phyloP scores from a whole-genome alignment of 495 filamentous ascomycete genomes.

The Penicillium canescens region DNA sequence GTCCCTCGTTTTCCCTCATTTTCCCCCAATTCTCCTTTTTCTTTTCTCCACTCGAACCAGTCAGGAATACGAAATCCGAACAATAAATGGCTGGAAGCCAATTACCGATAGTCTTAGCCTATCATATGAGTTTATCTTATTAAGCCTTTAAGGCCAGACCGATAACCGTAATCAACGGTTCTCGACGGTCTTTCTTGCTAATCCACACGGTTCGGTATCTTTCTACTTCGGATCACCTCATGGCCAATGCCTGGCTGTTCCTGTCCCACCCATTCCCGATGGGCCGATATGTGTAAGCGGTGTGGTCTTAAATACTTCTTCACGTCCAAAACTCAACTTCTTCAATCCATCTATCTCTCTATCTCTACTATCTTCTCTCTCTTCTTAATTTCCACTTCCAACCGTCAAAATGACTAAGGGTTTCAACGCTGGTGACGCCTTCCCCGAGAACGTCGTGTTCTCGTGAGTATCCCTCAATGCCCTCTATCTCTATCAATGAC shows the following conservation, averaged over 20 bases:
- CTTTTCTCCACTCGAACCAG: too few species aligned
- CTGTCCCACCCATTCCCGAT: conserved; percentile 26
- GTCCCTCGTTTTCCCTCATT: neutral
- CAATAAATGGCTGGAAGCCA: neutral
- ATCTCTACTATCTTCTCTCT: conserved; percentile 6
- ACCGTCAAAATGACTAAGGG: conserved; percentile 38
- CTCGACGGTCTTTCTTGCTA: conserved; percentile 44
- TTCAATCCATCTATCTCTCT: conserved; percentile 9
- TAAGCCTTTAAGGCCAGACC: neutral
- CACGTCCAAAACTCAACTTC: conserved; percentile 9
- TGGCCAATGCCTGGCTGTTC: conserved; percentile 5
- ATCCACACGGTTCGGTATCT: conserved; percentile 48
- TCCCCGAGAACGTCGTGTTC: conserved; percentile 79
- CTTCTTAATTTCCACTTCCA: conserved; percentile 1
- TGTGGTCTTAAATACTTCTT: conserved; percentile 15
- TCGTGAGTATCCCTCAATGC: conserved; percentile 47
- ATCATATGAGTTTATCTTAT: too few species aligned
- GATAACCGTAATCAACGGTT: conserved; percentile 13
- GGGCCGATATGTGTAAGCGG: conserved; percentile 34
- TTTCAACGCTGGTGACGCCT: conserved; percentile 78
- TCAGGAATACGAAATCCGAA: too few species aligned
- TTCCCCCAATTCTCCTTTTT: neutral
- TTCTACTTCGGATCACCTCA: conserved; percentile 45
- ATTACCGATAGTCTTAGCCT: neutral
- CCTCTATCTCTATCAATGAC: conserved; percentile 3